A percentile compares a stretch with the other conserved stretches of the same genome.
Evolutionary conservation across 441 rosid species (phyloP).

Genomic region (Aquilaria agallochum): DNA sequence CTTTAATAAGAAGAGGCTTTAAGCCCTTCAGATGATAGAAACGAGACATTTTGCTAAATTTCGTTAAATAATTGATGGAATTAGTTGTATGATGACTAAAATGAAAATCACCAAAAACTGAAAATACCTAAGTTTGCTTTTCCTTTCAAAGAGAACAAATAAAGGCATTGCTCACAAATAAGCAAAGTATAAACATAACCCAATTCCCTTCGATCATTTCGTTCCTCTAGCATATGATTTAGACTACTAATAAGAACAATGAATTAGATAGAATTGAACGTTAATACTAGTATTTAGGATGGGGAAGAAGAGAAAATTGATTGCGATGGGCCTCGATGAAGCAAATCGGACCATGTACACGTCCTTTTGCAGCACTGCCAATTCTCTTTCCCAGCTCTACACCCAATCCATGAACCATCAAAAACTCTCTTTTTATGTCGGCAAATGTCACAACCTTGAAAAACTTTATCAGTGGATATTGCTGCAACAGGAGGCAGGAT

Average conservation of each 20-base stretch:
- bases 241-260: background rate
- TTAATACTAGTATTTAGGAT: constrained; percentile 18
- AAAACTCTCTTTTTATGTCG: constrained; percentile 79
- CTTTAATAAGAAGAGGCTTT: too few species aligned
- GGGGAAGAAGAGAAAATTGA: constrained; percentile 92
- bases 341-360: constrained; percentile 93
- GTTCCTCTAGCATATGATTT: background rate
- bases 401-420: constrained; percentile 90
- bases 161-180: too few species aligned
- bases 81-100: too few species aligned
- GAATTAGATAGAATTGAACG: background rate
- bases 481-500: constrained; percentile 84
- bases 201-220: background rate
- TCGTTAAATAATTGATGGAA: too few species aligned
- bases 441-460: constrained; percentile 86
- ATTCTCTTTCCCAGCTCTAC: constrained; percentile 86
- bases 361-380: constrained; percentile 81
- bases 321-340: constrained; percentile 78
- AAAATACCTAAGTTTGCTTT: too few species aligned
- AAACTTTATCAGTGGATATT: constrained; percentile 85
- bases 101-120: too few species aligned
- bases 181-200: too few species aligned
- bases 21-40: too few species aligned
- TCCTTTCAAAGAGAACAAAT: too few species aligned
- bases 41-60: too few species aligned